Evolutionary conservation across 371 early-diverging fungal species (phyloP).

Genomic region (Lichtheimia corymbifera): DNA sequence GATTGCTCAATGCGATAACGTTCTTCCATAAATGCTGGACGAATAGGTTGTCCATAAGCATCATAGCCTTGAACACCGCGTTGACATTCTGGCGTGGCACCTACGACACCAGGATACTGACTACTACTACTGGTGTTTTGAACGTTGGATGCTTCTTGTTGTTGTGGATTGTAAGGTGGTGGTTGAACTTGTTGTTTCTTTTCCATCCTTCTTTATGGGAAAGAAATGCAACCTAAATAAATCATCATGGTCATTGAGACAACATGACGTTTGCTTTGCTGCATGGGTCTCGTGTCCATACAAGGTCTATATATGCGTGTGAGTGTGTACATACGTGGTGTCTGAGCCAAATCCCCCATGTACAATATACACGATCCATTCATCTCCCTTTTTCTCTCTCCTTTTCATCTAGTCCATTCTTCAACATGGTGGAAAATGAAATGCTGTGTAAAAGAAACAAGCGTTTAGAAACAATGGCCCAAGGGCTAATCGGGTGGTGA

Average conservation of each 20-base stretch:
- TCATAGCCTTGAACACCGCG: slow-evolving; percentile 39
- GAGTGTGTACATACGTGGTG: background rate
- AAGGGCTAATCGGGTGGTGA: no score
- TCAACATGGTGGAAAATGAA: no score
- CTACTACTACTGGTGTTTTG: background rate
- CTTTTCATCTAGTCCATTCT: no score
- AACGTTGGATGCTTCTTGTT: slow-evolving; percentile 2
- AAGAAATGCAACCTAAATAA: background rate
- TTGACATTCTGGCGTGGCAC: slow-evolving; percentile 28
- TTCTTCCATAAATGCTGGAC: slow-evolving; percentile 36
- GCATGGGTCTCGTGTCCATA: no score
- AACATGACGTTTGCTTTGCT: no score
- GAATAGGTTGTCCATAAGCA: slow-evolving; percentile 35
- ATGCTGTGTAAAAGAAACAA: no score
- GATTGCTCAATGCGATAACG: slow-evolving; percentile 41
- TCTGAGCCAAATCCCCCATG: no score
- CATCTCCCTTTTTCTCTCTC: no score
- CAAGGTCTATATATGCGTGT: background rate
- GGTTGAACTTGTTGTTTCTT: background rate
- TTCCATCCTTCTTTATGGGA: slow-evolving; percentile 1
- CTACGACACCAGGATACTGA: slow-evolving; percentile 37
- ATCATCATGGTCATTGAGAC: no score
- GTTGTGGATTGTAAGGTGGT: slow-evolving; percentile 2
- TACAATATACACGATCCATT: no score
- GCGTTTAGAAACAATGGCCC: no score